phyloP scores from a whole-genome alignment of 2,329 filamentous ascomycete genomes.

The Sporothrix protearum region DNA sequence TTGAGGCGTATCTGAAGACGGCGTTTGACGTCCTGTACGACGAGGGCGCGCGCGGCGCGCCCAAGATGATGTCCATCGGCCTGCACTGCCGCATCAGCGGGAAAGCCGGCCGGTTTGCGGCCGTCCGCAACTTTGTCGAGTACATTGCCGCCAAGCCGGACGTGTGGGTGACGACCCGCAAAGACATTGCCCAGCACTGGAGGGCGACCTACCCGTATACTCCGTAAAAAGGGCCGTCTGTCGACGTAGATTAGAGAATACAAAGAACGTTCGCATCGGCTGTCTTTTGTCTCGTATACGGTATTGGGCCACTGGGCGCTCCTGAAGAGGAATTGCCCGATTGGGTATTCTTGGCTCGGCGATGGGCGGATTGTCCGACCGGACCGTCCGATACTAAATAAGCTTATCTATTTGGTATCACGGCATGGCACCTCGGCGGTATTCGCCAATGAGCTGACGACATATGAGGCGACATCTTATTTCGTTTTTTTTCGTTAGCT shows the following conservation, averaged over 20 bases:
- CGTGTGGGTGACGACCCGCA: conserved; percentile 53
- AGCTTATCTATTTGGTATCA: not conserved
- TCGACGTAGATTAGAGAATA: not conserved
- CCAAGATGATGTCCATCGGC: conserved; percentile 58
- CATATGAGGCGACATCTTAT: not conserved
- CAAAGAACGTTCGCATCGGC: too few relatives aligned
- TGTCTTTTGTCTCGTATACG: not conserved
- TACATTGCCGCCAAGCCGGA: conserved; percentile 51
- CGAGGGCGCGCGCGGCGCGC: conserved; percentile 46
- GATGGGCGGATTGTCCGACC: not conserved
- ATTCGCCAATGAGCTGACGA: not conserved
- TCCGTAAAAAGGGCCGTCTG: not conserved
- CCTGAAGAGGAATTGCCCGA: not conserved
- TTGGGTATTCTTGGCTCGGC: not conserved
- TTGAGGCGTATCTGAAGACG: conserved; percentile 47
- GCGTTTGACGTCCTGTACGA: conserved; percentile 54
- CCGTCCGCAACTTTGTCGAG: conserved; percentile 51
- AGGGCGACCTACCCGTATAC: conserved; percentile 6
- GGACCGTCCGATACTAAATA: too few relatives aligned
- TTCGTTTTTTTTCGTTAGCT: not conserved
- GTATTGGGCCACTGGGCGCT: not conserved
- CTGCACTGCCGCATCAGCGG: conserved; percentile 53
- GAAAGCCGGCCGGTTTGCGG: conserved; percentile 49
- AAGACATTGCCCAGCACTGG: conserved; percentile 44
- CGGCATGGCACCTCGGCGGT: not conserved